Evolutionary conservation across 2,329 filamentous ascomycete species (phyloP), one percentile per base, ranked within the genome.

Genomic region (Fusarium austroafricanum): DNA sequence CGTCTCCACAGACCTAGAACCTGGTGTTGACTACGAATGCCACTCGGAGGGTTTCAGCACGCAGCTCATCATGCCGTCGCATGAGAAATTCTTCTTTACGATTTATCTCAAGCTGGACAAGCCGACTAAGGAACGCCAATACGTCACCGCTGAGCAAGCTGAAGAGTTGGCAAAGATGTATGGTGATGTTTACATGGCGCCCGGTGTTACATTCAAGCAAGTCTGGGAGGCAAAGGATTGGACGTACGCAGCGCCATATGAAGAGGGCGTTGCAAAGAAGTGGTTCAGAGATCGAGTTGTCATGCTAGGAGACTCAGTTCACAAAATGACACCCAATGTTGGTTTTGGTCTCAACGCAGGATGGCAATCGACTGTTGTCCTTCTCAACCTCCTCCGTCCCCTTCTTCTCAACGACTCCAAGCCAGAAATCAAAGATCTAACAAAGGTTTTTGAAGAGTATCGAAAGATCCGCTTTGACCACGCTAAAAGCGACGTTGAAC

Each of bases 251-350:
- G 21, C 67, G 0, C 49, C 55, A 2, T 58, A 67, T 1, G 67
- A 69, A 53, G 68, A 71, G 26, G 68, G 68, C 10, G 55, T 58
- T 2, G 50, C 59, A 8, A 60, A 69, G 12, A 56, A 54, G 1
- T 71, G 68, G 65, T 66, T 58, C 31, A 50, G 33, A 44, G 65
- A 67, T 5, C 65, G 69, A 1, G 64, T 71, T 1, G 65, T 71
- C 14, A 53, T 71, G 1, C 33, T 69, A 0, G 69, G 69, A 0
- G 69, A 71, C 18, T 61, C 69, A 1, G 68, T 55, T 0, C 69
- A 71, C n/a, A 65, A 67, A 33, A 70, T 71, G 61, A 71, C 69
- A 0, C 69, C 69, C 0, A 71, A 71, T 9, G 53, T 68, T 0
- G 69, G 69, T 0, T 66, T 71, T 10, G 56, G 69, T 3, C 40